phyloP scores from a whole-genome alignment of 768 basidiomycete species.

The Mycena filopes region DNA sequence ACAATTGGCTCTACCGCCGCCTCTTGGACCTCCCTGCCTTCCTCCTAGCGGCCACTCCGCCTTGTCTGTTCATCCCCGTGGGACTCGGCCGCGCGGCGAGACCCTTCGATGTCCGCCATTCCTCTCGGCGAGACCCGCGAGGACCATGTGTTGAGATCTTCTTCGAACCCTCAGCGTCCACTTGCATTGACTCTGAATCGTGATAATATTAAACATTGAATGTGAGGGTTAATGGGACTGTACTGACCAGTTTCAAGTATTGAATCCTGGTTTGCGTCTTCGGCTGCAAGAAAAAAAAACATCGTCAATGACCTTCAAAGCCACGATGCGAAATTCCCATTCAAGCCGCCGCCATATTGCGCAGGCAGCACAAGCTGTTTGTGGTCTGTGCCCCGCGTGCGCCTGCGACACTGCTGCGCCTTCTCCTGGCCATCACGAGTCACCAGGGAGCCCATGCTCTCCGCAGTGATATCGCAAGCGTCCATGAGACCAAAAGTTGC shows the following conservation, averaged over 20 bases:
- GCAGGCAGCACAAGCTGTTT: not conserved
- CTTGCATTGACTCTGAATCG: conserved; percentile 62
- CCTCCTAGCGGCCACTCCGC: conserved; percentile 64
- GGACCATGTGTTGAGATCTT: conserved; percentile 86
- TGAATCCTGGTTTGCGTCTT: conserved; percentile 37
- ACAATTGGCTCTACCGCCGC: conserved; percentile 62
- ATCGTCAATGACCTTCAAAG: conserved; percentile 52
- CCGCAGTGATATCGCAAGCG: conserved; percentile 64
- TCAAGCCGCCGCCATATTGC: conserved; percentile 17
- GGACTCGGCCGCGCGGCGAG: conserved; percentile 61
- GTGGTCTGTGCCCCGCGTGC: conserved; percentile 23
- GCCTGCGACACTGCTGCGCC: not conserved
- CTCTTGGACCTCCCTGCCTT: conserved; percentile 79
- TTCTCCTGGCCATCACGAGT: conserved; percentile 15
- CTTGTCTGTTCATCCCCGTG: conserved; percentile 75
- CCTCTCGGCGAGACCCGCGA: conserved; percentile 78
- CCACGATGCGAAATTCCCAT: conserved; percentile 44
- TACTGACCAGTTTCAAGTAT: conserved; percentile 46
- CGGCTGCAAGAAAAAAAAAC: conserved; percentile 48
- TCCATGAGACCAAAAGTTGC: conserved; percentile 67
- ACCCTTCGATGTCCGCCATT: conserved; percentile 87
- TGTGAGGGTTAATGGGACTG: not conserved
- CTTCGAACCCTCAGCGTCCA: conserved; percentile 53
- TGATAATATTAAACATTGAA: conserved; percentile 30
- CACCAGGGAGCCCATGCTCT: conserved; percentile 53